Conservation (phyloP, 2,329 filamentous ascomycete species). For the Neonectria magnoliae region DNA sequence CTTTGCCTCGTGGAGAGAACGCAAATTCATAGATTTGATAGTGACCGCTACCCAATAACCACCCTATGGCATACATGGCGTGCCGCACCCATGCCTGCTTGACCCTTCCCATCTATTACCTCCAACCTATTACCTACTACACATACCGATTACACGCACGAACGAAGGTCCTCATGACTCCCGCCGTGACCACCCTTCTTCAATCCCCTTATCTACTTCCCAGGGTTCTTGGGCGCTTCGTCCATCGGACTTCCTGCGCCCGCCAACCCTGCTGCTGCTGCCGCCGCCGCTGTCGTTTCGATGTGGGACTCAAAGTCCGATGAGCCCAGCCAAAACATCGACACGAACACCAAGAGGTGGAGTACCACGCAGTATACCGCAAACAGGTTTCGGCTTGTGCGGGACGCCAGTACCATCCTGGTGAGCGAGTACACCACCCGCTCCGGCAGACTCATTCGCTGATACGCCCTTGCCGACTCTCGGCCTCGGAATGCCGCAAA, state of each 20-base stretch:
- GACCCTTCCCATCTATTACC: neutral
- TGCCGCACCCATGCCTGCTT: neutral
- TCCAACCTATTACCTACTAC: constrained; percentile 3
- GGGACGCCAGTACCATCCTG: constrained; percentile 87
- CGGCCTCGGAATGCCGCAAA: constrained; percentile 96
- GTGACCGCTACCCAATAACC: constrained; percentile 18
- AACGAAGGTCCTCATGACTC: constrained; percentile 15
- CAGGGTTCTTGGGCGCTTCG: constrained; percentile 39
- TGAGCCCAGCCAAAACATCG: constrained; percentile 85
- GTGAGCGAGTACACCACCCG: constrained; percentile 90
- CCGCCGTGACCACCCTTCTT: constrained; percentile 9
- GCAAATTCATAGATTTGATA: neutral
- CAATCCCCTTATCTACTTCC: constrained; percentile 33
- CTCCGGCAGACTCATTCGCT: constrained; percentile 92
- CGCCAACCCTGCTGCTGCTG: constrained; percentile 48
- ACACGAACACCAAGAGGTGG: constrained; percentile 86
- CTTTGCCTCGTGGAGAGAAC: neutral
- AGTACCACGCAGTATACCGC: constrained; percentile 89
- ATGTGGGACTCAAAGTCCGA: constrained; percentile 72
- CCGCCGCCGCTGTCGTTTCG: constrained; percentile 58
- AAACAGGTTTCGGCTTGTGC: constrained; percentile 92
- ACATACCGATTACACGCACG: constrained; percentile 12
- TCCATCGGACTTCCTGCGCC: constrained; percentile 39
- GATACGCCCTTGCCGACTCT: constrained; percentile 89
- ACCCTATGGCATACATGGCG: neutral